Conservation (phyloP, 768 basidiomycete species). For the Rhodotorula babjevae region DNA sequence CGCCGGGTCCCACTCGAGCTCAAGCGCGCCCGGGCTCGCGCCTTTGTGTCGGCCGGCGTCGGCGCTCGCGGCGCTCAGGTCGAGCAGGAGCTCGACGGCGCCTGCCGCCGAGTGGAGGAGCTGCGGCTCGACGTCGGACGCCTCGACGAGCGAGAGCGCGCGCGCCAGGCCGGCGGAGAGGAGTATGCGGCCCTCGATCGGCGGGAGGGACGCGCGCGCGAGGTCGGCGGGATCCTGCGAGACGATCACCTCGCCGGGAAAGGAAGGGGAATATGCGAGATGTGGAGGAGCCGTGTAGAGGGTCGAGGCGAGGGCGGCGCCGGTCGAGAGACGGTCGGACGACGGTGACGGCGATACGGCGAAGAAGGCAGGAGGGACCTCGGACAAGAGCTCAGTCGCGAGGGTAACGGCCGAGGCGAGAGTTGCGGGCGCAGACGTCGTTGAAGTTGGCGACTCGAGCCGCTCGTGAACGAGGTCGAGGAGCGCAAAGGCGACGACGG, state of each 20-base stretch:
- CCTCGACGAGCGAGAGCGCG: constrained; percentile 56
- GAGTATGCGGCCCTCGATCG: neutral
- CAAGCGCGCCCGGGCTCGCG: neutral
- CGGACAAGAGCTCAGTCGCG: constrained; percentile 35
- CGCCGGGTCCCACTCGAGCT: neutral
- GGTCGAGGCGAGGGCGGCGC: neutral
- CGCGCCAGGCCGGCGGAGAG: neutral
- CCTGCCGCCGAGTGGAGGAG: constrained; percentile 54
- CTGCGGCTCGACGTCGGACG: constrained; percentile 54
- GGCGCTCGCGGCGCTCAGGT: neutral
- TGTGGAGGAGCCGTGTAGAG: neutral
- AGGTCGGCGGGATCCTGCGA: too few relatives aligned
- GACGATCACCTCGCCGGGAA: too few relatives aligned
- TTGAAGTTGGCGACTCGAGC: neutral
- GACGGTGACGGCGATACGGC: neutral
- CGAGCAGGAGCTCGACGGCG: constrained; percentile 55
- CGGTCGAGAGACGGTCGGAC: neutral
- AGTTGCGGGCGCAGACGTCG: neutral
- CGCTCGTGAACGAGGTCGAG: constrained; percentile 56
- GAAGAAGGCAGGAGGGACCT: constrained; percentile 40
- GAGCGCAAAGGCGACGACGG: constrained; percentile 67
- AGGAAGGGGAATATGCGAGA: too few relatives aligned
- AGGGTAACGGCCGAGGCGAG: constrained; percentile 10
- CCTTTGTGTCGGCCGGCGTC: too few relatives aligned
- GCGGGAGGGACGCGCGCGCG: neutral